Base-by-base conservation (phyloP, 108 stramenopile species). In the Mayamaea pseudoterrestris region DNA sequence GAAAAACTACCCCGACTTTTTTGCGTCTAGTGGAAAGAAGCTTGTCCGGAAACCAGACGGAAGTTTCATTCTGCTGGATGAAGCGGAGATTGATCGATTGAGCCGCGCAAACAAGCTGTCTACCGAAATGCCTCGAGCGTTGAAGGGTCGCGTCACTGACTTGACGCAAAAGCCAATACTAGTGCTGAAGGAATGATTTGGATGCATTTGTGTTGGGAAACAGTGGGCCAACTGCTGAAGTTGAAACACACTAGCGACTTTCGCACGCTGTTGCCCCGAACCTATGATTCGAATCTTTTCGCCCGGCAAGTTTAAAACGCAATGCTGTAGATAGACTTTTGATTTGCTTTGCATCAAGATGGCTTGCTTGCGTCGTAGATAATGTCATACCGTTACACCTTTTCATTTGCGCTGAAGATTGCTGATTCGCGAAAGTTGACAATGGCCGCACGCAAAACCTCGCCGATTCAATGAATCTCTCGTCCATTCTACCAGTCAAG, bases 1-100 rank as follows among this genome's bases (percentile, higher is more conserved):
- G 70, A 90, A 83, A 52, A 90, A 90, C 54, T 90, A 83, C 46
- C 87, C 87, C 6, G 87, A 82, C 41, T 76, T 72, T 13, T 84
- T 90, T 50, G 71, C 65, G 12, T 21, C 49, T 21, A 46, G 63
- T 2, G 60, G 71, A 13, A 79, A 82, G 53, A 58, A 43, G 21
- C 66, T 90, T 69, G 61, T 84, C 6, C 76, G 68, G 58, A 75
- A 78, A 49, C 43, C 53, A 17, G 87, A 90, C 63, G 83, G 83
- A 30, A 60, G 65, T 5, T 90, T 73, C 51, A 62, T 68, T 7
- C 35, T 73, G 21, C 66, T 65, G 23, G 50, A 56, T 14, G 64
- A 76, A 13, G 60, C 36, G 26, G 82, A 90, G 45, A 50, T 90
- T 22, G 24, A 47, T 5, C 39, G 56, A 30, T 41, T 90, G 26